Conservation (phyloP, 177 flowering plant species). For the Vitis hybrid region DNA sequence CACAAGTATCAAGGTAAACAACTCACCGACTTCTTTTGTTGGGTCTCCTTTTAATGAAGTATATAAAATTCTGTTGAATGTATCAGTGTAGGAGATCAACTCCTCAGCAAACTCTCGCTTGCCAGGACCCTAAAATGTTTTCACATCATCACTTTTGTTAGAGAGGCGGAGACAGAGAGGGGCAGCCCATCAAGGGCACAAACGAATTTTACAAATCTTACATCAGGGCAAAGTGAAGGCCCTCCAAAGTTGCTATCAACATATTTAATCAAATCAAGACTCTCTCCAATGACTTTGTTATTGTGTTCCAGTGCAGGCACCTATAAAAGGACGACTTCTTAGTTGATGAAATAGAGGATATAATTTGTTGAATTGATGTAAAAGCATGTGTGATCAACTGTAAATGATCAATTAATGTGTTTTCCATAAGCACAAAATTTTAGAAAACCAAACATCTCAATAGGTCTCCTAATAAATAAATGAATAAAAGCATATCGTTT, state of each 20-base stretch:
- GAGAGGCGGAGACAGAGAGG: not conserved
- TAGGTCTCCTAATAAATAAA: not conserved
- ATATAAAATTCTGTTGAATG: conserved; percentile 25
- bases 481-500: not conserved
- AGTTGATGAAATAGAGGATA: not conserved
- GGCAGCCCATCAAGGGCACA: not conserved
- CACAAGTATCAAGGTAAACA: not conserved
- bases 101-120: conserved; percentile 35
- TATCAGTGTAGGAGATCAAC: conserved; percentile 44
- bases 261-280: conserved; percentile 62
- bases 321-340: conserved; percentile 18
- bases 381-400: too few species aligned
- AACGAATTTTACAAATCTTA: conserved; percentile 19
- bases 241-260: conserved; percentile 61
- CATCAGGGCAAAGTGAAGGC: conserved; percentile 52
- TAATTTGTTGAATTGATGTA: not conserved
- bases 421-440: too few species aligned
- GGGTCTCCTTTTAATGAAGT: conserved; percentile 41
- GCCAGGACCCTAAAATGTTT: conserved; percentile 53
- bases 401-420: too few species aligned
- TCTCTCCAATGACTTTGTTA: conserved; percentile 58
- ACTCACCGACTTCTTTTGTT: conserved; percentile 37
- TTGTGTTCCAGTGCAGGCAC: conserved; percentile 72
- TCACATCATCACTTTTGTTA: conserved; percentile 1
- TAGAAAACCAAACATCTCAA: not conserved